Conservation (phyloP, 1,139 yeast genomes). For the Scheffersomyces parashehatae region DNA sequence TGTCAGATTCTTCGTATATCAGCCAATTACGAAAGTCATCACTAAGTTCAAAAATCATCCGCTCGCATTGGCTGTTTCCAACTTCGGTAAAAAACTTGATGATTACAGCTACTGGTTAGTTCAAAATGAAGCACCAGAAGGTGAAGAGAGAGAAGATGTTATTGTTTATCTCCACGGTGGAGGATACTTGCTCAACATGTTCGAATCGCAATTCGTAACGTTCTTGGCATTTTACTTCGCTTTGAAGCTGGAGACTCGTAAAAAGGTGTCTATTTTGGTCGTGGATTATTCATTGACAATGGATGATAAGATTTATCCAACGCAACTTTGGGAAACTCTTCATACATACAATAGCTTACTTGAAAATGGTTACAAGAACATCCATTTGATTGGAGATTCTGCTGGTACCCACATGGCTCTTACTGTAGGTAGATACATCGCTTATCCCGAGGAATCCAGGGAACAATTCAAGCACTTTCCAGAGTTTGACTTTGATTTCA, state of each 20-base stretch:
- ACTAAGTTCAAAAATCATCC: conserved; percentile 8
- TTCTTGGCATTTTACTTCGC: conserved; percentile 25
- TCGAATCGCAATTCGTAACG: conserved; percentile 29
- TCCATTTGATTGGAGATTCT: conserved; percentile 47
- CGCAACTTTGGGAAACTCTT: conserved; percentile 39
- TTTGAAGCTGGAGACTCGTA: conserved; percentile 18
- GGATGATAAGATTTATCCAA: conserved; percentile 32
- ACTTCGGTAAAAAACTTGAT: conserved; percentile 13
- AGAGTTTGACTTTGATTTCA: conserved; percentile 20
- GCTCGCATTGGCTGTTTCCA: conserved; percentile 11
- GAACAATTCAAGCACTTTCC: conserved; percentile 19
- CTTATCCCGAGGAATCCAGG: conserved; percentile 32
- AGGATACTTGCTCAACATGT: conserved; percentile 35
- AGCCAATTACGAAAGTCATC: conserved; percentile 10
- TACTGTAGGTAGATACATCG: conserved; percentile 31
- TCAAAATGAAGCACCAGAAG: conserved; percentile 8
- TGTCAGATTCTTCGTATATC: conserved; percentile 9
- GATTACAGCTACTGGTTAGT: conserved; percentile 16
- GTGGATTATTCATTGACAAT: conserved; percentile 44
- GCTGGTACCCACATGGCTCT: conserved; percentile 47
- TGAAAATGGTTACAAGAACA: conserved; percentile 27
- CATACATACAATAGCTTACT: conserved; percentile 28
- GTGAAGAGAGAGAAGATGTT: conserved; percentile 7
- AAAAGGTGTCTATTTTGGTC: conserved; percentile 26
- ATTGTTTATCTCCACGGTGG: conserved; percentile 41